Conservation (phyloP, 208 protist species). For the Zelonia costaricensis region DNA sequence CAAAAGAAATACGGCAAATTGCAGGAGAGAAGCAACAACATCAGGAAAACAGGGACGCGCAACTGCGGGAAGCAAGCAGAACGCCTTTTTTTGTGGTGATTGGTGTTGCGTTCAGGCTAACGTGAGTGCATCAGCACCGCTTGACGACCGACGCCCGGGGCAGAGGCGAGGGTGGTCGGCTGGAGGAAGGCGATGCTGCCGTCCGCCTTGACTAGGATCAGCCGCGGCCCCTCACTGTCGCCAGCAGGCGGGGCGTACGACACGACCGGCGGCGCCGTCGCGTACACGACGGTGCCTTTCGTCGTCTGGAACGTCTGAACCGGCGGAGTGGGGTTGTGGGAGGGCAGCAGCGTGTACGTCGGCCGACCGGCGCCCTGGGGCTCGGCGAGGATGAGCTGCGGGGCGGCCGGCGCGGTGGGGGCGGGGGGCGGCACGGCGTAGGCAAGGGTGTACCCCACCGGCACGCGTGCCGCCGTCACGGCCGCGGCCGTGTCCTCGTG, state of each 20-base stretch:
- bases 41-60: too few relatives aligned
- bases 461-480: not conserved
- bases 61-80: not conserved
- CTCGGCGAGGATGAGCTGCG: conserved; percentile 9
- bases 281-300: conserved; percentile 9
- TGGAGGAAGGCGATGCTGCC: conserved; percentile 22
- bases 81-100: too few relatives aligned
- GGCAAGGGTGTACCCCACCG: conserved; percentile 17
- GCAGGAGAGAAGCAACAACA: too few relatives aligned
- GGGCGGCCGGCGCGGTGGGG: not conserved
- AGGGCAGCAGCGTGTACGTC: conserved; percentile 12
- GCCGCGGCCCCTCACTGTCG: conserved; percentile 13
- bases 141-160: not conserved
- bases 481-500: conserved; percentile 1
- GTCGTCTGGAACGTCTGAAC: conserved; percentile 7
- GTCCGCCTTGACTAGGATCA: conserved; percentile 25
- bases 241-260: not conserved
- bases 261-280: conserved; percentile 3
- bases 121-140: not conserved
- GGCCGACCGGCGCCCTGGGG: not conserved
- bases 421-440: conserved; percentile 15
- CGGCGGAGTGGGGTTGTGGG: conserved; percentile 2
- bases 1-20: too few relatives aligned
- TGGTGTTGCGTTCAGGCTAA: not conserved
- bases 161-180: not conserved